These are phyloP conservation scores for Lunularia cruciata DNA, from an alignment of 225 moss, liverwort and hornwort genomes.

Conservation along the genomic window DNA sequence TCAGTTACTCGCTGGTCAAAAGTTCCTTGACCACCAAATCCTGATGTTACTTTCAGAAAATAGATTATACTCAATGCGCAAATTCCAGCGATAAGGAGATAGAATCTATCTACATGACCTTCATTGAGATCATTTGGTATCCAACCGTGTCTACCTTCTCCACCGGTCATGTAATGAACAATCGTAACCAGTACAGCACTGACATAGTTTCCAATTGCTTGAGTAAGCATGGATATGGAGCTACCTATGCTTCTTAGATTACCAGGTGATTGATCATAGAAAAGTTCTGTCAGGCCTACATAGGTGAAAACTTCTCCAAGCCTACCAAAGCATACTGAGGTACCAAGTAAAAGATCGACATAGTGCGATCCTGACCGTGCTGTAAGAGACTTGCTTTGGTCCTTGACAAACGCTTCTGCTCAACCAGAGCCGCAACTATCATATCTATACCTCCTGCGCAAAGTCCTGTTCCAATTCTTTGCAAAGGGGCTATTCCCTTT, in stretches of 20 bases:
- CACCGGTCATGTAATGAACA: conserved; percentile 34
- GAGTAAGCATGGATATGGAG: conserved; percentile 47
- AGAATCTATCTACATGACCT: conserved; percentile 54
- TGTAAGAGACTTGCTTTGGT: conserved; percentile 19
- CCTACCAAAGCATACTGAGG: conserved; percentile 55
- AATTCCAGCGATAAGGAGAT: conserved; percentile 45
- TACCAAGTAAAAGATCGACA: background rate
- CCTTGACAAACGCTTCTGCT: conserved; percentile 25
- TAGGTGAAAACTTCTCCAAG: conserved; percentile 53
- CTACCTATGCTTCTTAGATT: conserved; percentile 54
- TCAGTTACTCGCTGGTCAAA: no score
- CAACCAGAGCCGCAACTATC: conserved; percentile 47
- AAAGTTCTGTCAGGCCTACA: conserved; percentile 58
- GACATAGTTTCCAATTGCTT: conserved; percentile 59
- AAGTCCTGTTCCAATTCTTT: conserved; percentile 51
- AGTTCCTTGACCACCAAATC: no score
- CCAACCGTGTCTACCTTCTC: conserved; percentile 37
- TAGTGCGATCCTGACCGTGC: no score
- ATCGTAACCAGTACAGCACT: conserved; percentile 45
- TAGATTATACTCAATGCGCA: conserved; percentile 30
- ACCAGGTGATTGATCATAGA: conserved; percentile 63
- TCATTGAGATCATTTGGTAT: conserved; percentile 52
- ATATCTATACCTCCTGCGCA: conserved; percentile 43
- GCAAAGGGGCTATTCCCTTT: conserved; percentile 53
- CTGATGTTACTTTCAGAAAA: no score